phyloP scores from a whole-genome alignment of 2,329 filamentous ascomycete species.

The Trichophyton rubrum region DNA sequence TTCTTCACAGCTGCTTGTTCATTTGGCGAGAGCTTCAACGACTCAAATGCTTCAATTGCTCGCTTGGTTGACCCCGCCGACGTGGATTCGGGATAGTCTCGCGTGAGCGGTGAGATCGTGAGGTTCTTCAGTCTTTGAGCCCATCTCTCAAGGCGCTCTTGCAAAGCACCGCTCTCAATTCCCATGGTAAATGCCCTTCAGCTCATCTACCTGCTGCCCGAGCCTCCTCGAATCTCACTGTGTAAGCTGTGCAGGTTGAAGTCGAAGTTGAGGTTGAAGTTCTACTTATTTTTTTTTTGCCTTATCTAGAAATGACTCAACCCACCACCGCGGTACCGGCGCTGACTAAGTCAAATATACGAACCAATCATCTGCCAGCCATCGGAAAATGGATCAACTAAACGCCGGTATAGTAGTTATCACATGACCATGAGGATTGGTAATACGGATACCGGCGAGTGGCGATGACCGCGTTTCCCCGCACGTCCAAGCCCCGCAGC shows the following conservation, averaged over 20 bases:
- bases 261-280: background rate
- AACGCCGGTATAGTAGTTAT: background rate
- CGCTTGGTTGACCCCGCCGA: slow-evolving; percentile 23
- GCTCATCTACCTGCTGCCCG: background rate
- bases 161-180: slow-evolving; percentile 17
- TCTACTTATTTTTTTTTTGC: background rate
- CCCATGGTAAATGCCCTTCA: slow-evolving; percentile 4
- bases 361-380: background rate
- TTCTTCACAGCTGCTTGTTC: slow-evolving; percentile 29
- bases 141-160: slow-evolving; percentile 32
- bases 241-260: background rate
- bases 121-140: slow-evolving; percentile 30
- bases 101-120: slow-evolving; percentile 33
- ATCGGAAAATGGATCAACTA: background rate
- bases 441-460: slow-evolving; percentile 20
- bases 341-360: background rate
- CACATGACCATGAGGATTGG: background rate
- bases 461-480: slow-evolving; percentile 21
- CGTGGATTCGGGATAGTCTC: slow-evolving; percentile 31
- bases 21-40: slow-evolving; percentile 26
- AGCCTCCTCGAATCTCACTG: background rate
- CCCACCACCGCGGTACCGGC: background rate
- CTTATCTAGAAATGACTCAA: background rate
- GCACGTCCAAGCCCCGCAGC: background rate
- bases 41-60: slow-evolving; percentile 33